Evolutionary conservation across 2,329 filamentous ascomycete species (phyloP).

Genomic region (Venturia aucupariae): DNA sequence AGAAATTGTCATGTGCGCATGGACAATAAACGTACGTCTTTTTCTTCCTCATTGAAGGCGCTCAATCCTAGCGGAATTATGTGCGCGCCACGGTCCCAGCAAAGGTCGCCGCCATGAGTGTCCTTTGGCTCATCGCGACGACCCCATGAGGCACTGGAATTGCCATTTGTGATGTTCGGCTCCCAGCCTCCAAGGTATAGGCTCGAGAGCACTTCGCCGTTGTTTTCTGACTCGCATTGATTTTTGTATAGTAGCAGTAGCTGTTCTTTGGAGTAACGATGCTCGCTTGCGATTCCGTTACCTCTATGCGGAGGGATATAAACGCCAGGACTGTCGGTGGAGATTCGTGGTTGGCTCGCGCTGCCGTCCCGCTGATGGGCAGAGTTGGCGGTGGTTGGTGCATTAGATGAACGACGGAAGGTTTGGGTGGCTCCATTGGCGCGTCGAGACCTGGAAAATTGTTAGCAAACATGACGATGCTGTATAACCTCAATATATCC

Average conservation of each 20-base stretch:
- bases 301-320: conserved; percentile 56
- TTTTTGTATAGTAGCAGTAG: conserved; percentile 63
- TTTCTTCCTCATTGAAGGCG: conserved; percentile 61
- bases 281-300: conserved; percentile 45
- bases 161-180: conserved; percentile 60
- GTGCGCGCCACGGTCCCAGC: conserved; percentile 71
- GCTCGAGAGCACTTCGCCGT: conserved; percentile 52
- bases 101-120: conserved; percentile 74
- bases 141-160: conserved; percentile 56
- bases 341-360: conserved; percentile 22
- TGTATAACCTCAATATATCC: background rate
- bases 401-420: conserved; percentile 54
- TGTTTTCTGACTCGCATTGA: conserved; percentile 44
- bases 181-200: conserved; percentile 73
- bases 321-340: conserved; percentile 36
- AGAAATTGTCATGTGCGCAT: background rate
- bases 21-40: conserved; percentile 41
- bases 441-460: conserved; percentile 46
- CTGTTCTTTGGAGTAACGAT: conserved; percentile 69
- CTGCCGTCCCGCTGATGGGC: conserved; percentile 23
- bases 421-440: conserved; percentile 59
- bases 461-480: conserved; percentile 18
- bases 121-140: conserved; percentile 65
- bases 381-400: conserved; percentile 32
- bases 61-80: conserved; percentile 62